Conservation (phyloP, 805 yeast species). For the Sporopachydermia quercuum region DNA sequence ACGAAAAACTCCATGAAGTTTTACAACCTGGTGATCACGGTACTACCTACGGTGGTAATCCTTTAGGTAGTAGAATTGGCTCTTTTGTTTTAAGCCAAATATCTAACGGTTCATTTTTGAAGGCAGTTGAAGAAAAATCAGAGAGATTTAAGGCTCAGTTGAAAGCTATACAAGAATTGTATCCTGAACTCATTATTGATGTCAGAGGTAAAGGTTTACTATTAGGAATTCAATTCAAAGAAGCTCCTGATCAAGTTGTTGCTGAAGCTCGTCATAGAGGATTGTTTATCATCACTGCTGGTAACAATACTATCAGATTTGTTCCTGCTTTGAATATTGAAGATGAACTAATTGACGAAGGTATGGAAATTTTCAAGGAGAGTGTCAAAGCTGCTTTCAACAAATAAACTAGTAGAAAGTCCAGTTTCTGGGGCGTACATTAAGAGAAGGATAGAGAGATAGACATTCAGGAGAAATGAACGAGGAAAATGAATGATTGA, state of each 20-base stretch:
- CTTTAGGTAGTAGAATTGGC: constrained; percentile 76
- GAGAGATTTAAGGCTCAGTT: constrained; percentile 27
- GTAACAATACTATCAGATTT: constrained; percentile 77
- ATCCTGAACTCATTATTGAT: constrained; percentile 46
- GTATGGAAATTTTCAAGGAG: constrained; percentile 51
- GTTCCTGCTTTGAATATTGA: constrained; percentile 86
- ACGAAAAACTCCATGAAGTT: constrained; percentile 58
- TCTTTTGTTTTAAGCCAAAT: constrained; percentile 58
- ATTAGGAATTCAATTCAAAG: constrained; percentile 64
- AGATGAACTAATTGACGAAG: constrained; percentile 52
- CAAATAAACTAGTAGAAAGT: neutral
- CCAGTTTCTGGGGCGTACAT: too few relatives aligned
- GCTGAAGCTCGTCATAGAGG: constrained; percentile 65
- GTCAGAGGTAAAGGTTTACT: constrained; percentile 84
- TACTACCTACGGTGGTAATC: constrained; percentile 96
- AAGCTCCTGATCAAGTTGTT: constrained; percentile 41
- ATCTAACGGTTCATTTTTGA: constrained; percentile 43
- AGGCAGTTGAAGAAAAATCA: constrained; percentile 45
- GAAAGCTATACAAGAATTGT: constrained; percentile 32
- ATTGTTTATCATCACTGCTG: constrained; percentile 77
- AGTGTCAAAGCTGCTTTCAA: constrained; percentile 27
- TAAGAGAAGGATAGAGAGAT: too few relatives aligned
- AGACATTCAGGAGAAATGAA: too few relatives aligned
- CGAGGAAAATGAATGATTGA: too few relatives aligned
- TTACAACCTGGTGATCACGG: constrained; percentile 93